Evolutionary conservation across 164 flowering plant genomes (phyloP), one percentile per base, ranked within the genome.

Genomic region (Warburgia ugandensis): DNA sequence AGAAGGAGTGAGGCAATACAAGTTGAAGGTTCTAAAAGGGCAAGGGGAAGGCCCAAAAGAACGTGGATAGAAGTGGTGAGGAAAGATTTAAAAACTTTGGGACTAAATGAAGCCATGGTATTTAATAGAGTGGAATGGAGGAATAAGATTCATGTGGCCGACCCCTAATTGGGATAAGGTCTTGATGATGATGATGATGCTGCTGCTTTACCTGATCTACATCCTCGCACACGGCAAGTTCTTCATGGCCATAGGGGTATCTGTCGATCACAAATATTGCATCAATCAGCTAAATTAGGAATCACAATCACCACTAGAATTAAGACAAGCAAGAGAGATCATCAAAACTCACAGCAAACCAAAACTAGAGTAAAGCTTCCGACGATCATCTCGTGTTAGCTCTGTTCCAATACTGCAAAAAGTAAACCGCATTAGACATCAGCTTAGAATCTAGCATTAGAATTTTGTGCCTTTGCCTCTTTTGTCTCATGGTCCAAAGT

Each of bases 191-290:
- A n/a, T n/a, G n/a, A n/a, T n/a, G n/a, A n/a, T n/a, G n/a, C n/a
- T n/a, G n/a, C n/a, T n/a, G n/a, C n/a, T 13, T 19, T 32, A 89
- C 99, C 94, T 94, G 99, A 68, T 94, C 99, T 41, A 89, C 68
- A 66, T 94, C 99, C 72, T 94, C 99, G 70, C 92, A 82, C 27
- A 86, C 74, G 55, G 97, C 89, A 74, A 94, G 99, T 65, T 94
- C 99, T 67, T 94, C 97, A 61, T 94, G 99, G 6, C 99, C 99
- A 65, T 94, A 86, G 6, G 99, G 97, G 29, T 80, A 86, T 35
- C 99, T 94, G 68, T 42, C 37, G 37, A 35, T 39, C 45, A 58
- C 35, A 69, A 47, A 40, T 29, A 52, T 13, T 20, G 53, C 14
- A 55, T 41, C 46, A 58, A 46, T 46, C 42, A 43, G 16, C 7